phyloP scores from a whole-genome alignment of 495 filamentous ascomycete species.

The Aspergillus egyptiacus region DNA sequence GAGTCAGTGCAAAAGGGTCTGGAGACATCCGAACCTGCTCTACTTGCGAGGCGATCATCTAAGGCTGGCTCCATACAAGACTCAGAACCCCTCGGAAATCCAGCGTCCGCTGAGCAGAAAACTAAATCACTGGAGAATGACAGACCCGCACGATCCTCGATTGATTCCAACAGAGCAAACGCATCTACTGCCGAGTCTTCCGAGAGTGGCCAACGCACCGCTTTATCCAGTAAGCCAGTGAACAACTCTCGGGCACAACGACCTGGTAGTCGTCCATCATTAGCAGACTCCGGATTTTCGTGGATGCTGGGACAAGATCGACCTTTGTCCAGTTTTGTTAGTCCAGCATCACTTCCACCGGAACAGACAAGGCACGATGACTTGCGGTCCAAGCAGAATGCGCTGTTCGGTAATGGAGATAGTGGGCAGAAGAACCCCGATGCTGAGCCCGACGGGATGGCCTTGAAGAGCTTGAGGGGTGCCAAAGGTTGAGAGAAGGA shows the following conservation, averaged over 20 bases:
- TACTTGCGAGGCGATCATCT: background rate
- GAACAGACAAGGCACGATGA: conserved; percentile 40
- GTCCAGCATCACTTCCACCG: conserved; percentile 41
- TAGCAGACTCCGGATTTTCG: conserved; percentile 83
- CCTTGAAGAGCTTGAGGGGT: conserved; percentile 53
- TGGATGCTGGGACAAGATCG: conserved; percentile 81
- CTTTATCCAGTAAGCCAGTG: conserved; percentile 4
- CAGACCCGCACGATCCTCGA: conserved; percentile 2
- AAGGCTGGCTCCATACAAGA: conserved; percentile 4
- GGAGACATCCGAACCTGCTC: conserved; percentile 57
- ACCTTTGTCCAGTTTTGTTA: conserved; percentile 45
- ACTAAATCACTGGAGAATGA: conserved; percentile 3
- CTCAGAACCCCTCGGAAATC: background rate
- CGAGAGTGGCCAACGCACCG: background rate
- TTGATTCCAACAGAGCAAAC: background rate
- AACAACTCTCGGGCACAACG: conserved; percentile 13
- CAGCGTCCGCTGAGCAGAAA: background rate
- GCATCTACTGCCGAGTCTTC: conserved; percentile 7
- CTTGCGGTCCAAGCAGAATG: conserved; percentile 26
- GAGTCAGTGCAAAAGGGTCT: conserved; percentile 75
- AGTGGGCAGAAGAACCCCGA: conserved; percentile 25
- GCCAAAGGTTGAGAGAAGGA: conserved; percentile 44
- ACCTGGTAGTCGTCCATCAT: conserved; percentile 19
- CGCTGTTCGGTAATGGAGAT: conserved; percentile 38
- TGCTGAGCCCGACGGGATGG: conserved; percentile 39